phyloP scores from a whole-genome alignment of 2,329 filamentous ascomycete species.

The Phialemonium atrogriseum region DNA sequence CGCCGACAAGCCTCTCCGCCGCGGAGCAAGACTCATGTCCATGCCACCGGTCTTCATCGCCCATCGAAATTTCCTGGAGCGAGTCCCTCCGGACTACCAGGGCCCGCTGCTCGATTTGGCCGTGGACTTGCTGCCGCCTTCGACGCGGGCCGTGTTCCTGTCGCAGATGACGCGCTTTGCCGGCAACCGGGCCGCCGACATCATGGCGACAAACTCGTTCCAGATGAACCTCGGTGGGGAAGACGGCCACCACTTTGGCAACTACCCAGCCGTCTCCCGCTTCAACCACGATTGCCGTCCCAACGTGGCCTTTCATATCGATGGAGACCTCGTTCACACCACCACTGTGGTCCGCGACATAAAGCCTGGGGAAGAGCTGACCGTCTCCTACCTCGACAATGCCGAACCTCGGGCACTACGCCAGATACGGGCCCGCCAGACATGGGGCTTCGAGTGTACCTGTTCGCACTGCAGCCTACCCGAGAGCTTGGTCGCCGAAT shows the following conservation, averaged over 20 bases:
- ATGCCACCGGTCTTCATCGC: constrained; percentile 19
- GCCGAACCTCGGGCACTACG: constrained; percentile 17
- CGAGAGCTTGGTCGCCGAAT: constrained; percentile 11
- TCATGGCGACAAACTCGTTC: constrained; percentile 18
- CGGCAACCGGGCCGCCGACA: constrained; percentile 16
- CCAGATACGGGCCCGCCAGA: constrained; percentile 14
- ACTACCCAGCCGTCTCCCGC: constrained; percentile 21
- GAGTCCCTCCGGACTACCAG: constrained; percentile 4
- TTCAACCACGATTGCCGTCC: constrained; percentile 28
- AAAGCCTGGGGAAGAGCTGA: constrained; percentile 22
- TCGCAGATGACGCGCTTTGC: constrained; percentile 3
- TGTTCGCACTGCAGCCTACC: constrained; percentile 19
- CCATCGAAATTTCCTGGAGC: constrained; percentile 8
- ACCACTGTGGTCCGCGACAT: constrained; percentile 23
- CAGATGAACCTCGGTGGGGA: constrained; percentile 17
- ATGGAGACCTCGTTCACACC: constrained; percentile 18
- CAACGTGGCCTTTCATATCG: constrained; percentile 16
- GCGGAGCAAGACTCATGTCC: constrained; percentile 22
- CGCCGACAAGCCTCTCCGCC: constrained; percentile 19
- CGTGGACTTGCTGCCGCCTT: constrained; percentile 14
- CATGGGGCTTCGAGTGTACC: constrained; percentile 23
- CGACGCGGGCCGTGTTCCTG: constrained; percentile 15
- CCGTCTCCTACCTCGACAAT: constrained; percentile 22
- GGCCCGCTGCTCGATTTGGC: constrained; percentile 18
- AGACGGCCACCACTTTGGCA: constrained; percentile 18